Percentiles rank a stretch among this genome's conserved stretches.
Conservation (phyloP, 331 rosid genomes). For the Telfairia occidentalis region DNA sequence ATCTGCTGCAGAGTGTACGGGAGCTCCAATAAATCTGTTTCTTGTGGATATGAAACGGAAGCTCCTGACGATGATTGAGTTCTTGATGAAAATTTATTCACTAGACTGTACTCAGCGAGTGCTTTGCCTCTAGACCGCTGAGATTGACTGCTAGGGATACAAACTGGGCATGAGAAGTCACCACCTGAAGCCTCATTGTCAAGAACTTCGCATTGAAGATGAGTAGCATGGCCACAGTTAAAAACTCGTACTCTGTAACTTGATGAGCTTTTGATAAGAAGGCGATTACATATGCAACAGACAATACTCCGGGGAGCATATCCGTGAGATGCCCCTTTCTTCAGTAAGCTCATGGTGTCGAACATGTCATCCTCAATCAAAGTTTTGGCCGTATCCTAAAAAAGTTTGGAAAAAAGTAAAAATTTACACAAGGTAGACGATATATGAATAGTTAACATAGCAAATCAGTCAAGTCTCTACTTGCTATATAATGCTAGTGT, state of each 20-base stretch:
- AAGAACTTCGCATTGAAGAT: slow-evolving; percentile 66
- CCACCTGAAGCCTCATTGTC: slow-evolving; percentile 47
- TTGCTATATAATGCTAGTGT: not conserved
- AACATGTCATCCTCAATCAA: slow-evolving; percentile 87
- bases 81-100: slow-evolving; percentile 37
- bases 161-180: slow-evolving; percentile 61
- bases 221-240: slow-evolving; percentile 87
- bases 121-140: slow-evolving; percentile 61
- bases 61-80: slow-evolving; percentile 43
- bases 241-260: slow-evolving; percentile 70
- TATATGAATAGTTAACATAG: not conserved
- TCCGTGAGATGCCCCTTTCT: slow-evolving; percentile 92
- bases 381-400: slow-evolving; percentile 86
- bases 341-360: slow-evolving; percentile 83
- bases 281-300: slow-evolving; percentile 69
- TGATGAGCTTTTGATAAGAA: slow-evolving; percentile 46
- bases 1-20: slow-evolving; percentile 53
- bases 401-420: slow-evolving; percentile 1
- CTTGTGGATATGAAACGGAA: slow-evolving; percentile 37
- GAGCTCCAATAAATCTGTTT: slow-evolving; percentile 44
- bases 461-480: not conserved
- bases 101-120: slow-evolving; percentile 42
- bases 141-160: slow-evolving; percentile 58
- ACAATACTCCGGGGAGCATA: slow-evolving; percentile 59
- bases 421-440: slow-evolving; percentile 8